phyloP scores from a whole-genome alignment of 768 basidiomycete genomes.

The Tulasnella sp. region DNA sequence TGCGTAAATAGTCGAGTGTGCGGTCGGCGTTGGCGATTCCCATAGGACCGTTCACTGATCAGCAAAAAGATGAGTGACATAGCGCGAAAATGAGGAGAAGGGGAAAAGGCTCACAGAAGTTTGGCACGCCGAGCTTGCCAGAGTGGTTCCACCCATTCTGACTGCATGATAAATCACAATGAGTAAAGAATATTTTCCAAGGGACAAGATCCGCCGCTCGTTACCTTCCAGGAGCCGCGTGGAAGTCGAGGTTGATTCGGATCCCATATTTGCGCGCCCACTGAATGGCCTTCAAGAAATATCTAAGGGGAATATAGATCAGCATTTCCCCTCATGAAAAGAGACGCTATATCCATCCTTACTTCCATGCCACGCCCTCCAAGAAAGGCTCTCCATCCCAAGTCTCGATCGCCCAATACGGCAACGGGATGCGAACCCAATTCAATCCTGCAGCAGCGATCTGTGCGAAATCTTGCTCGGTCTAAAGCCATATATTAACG shows the following conservation, averaged over 20 bases:
- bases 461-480: constrained; percentile 78
- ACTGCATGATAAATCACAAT: background rate
- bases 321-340: too few species aligned
- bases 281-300: constrained; percentile 59
- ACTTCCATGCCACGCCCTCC: constrained; percentile 64
- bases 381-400: constrained; percentile 69
- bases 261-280: constrained; percentile 89
- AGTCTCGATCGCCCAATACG: constrained; percentile 79
- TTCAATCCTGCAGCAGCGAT: constrained; percentile 84
- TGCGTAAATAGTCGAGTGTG: constrained; percentile 62
- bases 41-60: constrained; percentile 58
- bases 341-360: constrained; percentile 21
- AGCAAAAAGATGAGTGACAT: background rate
- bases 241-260: constrained; percentile 72
- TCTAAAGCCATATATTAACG: constrained; percentile 36
- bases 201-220: background rate
- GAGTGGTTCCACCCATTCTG: constrained; percentile 42
- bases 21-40: constrained; percentile 79
- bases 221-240: constrained; percentile 54
- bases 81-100: constrained; percentile 8
- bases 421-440: constrained; percentile 70
- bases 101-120: constrained; percentile 5
- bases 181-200: background rate
- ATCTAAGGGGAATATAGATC: constrained; percentile 32
- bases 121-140: constrained; percentile 36